Evolutionary conservation across 78 protist species (phyloP), one percentile per base, ranked within the genome.

Genomic region (Emiliania huxleyi): DNA sequence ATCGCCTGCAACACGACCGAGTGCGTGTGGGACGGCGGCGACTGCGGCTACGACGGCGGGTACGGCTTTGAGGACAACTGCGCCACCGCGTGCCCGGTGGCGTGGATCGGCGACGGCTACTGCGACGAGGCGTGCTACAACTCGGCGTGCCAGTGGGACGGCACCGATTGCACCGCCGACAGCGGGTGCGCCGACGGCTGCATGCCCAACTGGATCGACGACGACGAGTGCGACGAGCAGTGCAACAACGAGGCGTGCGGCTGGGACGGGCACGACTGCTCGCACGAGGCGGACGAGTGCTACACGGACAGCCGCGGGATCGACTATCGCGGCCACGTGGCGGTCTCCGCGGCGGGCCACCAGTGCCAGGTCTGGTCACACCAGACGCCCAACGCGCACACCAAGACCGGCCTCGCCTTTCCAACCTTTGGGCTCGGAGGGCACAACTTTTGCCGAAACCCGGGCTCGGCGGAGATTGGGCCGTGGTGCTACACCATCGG

Each of bases 371-470:
- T 0, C 26, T 90, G 92, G 92, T 23, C 56, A 15, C 8, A 1
- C 21, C 83, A 90, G 44, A 19, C 0, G 29, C 92, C 92, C 11
- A 1, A 45, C 45, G 35, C 11, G 33, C 92, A 90, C 85, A 62
- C 40, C 35, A 0, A 15, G 12, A 42, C 48, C 29, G 44, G 29
- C 33, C 11, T 2, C 45, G 33, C 0, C 5, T 44, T 5, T 49
- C 91, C 91, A 5, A 0, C 11, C 69, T 4, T 43, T 25, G 92
- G 92, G 38, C 43, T 90, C 46, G 92, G 92, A 19, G 85, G 44
- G 42, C 83, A 90, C 92, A 90, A 90, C 69, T 90, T 55, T 22
- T 90, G 92, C 92, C 92, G 92, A 25, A 90, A 90, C 85, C 92
- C 92, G 0, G n/a, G n/a, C n/a, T n/a, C n/a, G n/a, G n/a, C n/a